These are phyloP conservation scores for Phytophthora palmivora DNA, from an alignment of 352 stramenopile genomes.

Conservation along the genomic window DNA sequence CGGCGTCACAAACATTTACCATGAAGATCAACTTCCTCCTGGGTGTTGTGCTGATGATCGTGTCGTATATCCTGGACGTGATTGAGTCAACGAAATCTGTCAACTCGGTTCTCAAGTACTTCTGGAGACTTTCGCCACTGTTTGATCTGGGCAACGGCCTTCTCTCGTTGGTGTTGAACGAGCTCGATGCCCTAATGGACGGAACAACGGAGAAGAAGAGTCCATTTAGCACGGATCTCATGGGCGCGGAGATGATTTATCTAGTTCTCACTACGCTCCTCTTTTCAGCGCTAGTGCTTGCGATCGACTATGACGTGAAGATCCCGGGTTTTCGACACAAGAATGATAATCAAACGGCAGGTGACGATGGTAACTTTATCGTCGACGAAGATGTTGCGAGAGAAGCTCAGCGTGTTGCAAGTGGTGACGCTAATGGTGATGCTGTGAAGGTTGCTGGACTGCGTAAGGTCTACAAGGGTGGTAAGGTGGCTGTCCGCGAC, in stretches of 20 bases:
- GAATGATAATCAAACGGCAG: background rate
- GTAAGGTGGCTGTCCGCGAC: slow-evolving; percentile 73
- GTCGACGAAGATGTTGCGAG: slow-evolving; percentile 43
- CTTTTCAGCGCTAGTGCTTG: slow-evolving; percentile 31
- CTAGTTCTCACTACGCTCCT: slow-evolving; percentile 30
- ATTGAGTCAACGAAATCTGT: slow-evolving; percentile 45
- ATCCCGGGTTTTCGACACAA: slow-evolving; percentile 9
- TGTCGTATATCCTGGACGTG: slow-evolving; percentile 52
- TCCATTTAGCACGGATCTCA: slow-evolving; percentile 55
- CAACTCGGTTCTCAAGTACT: slow-evolving; percentile 57
- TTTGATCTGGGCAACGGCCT: slow-evolving; percentile 50
- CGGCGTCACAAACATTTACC: slow-evolving; percentile 58
- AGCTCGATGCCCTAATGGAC: slow-evolving; percentile 30
- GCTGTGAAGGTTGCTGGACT: slow-evolving; percentile 32
- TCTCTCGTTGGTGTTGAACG: slow-evolving; percentile 38
- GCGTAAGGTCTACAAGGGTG: slow-evolving; percentile 43
- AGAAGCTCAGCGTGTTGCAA: slow-evolving; percentile 39
- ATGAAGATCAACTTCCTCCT: slow-evolving; percentile 66
- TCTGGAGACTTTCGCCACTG: slow-evolving; percentile 66
- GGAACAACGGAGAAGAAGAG: slow-evolving; percentile 40
- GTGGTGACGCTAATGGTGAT: slow-evolving; percentile 28
- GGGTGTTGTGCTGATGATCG: slow-evolving; percentile 55
- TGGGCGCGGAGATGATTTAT: slow-evolving; percentile 60
- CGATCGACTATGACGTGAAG: slow-evolving; percentile 37
- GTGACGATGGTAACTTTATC: slow-evolving; percentile 14